Percentiles rank a stretch among this genome's conserved stretches.
These are phyloP conservation scores for Micractinium sp. DNA, from an alignment of 139 green algal genomes.

Conservation along the genomic window DNA sequence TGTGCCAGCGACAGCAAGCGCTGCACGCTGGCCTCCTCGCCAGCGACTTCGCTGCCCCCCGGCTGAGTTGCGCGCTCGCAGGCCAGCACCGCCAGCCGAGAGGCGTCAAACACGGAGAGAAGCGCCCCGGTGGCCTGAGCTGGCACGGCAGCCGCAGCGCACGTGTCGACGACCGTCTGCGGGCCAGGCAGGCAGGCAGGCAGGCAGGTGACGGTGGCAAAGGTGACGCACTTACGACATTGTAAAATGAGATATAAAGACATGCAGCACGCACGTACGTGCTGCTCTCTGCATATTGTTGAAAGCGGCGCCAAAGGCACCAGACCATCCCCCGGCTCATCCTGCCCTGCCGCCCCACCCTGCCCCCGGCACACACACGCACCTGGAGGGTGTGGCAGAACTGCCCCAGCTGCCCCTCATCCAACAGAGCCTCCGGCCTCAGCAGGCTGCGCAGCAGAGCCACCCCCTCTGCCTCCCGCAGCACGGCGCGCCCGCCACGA, in stretches of 20 bases:
- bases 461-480: slow-evolving; percentile 35
- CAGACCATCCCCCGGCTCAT: too few species aligned
- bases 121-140: slow-evolving; percentile 5
- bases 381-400: slow-evolving; percentile 29
- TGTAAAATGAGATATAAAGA: too few species aligned
- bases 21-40: slow-evolving; percentile 19
- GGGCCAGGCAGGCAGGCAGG: not conserved
- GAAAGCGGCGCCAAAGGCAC: too few species aligned
- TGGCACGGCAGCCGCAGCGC: slow-evolving; percentile 6
- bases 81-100: slow-evolving; percentile 36
- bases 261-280: too few species aligned
- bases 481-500: not conserved
- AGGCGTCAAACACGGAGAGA: slow-evolving; percentile 37
- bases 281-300: too few species aligned
- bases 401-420: slow-evolving; percentile 30
- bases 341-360: too few species aligned
- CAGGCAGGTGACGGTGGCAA: not conserved
- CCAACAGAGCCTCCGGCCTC: slow-evolving; percentile 40
- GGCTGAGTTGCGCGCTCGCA: not conserved
- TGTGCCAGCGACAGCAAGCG: slow-evolving; percentile 34
- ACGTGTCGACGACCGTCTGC: slow-evolving; percentile 29
- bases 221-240: not conserved
- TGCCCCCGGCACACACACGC: too few species aligned
- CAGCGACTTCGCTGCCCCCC: too few species aligned
- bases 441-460: slow-evolving; percentile 43